Evolutionary conservation across 225 moss, liverwort and hornwort species (phyloP).

Genomic region (Pseudisothecium myosuroides): DNA sequence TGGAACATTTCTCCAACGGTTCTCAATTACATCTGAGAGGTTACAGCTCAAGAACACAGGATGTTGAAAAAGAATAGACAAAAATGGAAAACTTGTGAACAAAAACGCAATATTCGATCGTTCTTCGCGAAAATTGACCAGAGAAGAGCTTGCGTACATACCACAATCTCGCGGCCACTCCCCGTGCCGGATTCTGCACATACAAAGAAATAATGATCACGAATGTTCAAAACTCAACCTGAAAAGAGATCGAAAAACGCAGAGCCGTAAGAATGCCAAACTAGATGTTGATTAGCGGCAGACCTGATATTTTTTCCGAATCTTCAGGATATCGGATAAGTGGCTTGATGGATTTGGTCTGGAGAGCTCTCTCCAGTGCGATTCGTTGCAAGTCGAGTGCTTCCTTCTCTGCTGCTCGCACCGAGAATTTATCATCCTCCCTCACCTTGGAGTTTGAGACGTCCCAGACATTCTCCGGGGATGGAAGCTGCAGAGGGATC

Average conservation of each 20-base stretch:
- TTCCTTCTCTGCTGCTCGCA: conserved; percentile 72
- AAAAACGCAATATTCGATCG: neutral
- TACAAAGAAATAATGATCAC: neutral
- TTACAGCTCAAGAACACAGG: neutral
- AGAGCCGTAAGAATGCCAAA: neutral
- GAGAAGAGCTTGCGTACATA: conserved; percentile 1
- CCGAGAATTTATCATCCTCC: conserved; percentile 60
- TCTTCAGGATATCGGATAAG: conserved; percentile 32
- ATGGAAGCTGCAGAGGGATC: conserved; percentile 54
- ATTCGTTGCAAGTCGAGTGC: conserved; percentile 71
- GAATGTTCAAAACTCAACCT: neutral
- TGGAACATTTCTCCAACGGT: neutral
- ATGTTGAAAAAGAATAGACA: neutral
- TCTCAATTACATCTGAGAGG: neutral
- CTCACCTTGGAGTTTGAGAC: conserved; percentile 44
- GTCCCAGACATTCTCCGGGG: conserved; percentile 63
- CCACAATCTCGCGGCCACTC: conserved; percentile 73
- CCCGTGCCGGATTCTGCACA: conserved; percentile 69
- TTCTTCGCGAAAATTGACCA: neutral
- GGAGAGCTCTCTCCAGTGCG: conserved; percentile 56
- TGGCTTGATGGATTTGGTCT: conserved; percentile 40
- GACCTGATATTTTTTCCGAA: conserved; percentile 46
- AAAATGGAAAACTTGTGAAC: neutral
- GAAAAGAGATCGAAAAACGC: neutral
- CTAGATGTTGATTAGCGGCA: neutral